A percentile compares a stretch with the other conserved stretches of the same genome.
phyloP scores from a whole-genome alignment of 805 yeast genomes.

The Zygoascus ofunaensis region DNA sequence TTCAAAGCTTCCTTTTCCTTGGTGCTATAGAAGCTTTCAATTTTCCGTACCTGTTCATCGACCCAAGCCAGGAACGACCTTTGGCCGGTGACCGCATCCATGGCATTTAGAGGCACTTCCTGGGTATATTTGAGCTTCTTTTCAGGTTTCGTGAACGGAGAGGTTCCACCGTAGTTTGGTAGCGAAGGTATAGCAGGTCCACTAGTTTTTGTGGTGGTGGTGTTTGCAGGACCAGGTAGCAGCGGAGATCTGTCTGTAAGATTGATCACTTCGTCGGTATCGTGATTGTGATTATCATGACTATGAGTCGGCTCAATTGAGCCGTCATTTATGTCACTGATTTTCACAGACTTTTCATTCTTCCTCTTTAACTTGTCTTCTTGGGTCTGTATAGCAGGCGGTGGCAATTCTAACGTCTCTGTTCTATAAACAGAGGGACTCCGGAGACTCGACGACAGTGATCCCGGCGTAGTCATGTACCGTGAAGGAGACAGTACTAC shows the following conservation, averaged over 20 bases:
- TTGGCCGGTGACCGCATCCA: slow-evolving; percentile 28
- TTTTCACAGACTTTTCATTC: neutral
- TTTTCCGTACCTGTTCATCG: slow-evolving; percentile 48
- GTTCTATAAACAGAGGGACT: neutral
- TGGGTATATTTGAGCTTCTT: neutral
- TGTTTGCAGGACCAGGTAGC: slow-evolving; percentile 9
- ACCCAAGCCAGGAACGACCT: slow-evolving; percentile 58
- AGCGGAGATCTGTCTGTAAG: slow-evolving; percentile 21
- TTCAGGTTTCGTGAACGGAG: neutral
- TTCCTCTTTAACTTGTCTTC: neutral
- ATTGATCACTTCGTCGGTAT: too few relatives aligned
- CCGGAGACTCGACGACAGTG: neutral
- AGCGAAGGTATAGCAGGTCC: neutral
- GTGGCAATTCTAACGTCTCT: slow-evolving; percentile 8
- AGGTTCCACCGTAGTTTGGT: neutral
- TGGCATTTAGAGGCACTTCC: slow-evolving; percentile 6
- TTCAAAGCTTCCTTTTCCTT: slow-evolving; percentile 53
- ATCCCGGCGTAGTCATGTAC: neutral
- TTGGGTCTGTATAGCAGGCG: slow-evolving; percentile 7
- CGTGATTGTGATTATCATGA: neutral
- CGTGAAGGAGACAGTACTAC: slow-evolving; percentile 1
- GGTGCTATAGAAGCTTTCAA: slow-evolving; percentile 50
- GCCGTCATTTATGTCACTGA: neutral
- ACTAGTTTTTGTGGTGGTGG: neutral
- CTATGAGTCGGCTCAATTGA: neutral